These are phyloP conservation scores for Lactarius pseudohatsudake DNA, from an alignment of 768 basidiomycete genomes.

Conservation along the genomic window DNA sequence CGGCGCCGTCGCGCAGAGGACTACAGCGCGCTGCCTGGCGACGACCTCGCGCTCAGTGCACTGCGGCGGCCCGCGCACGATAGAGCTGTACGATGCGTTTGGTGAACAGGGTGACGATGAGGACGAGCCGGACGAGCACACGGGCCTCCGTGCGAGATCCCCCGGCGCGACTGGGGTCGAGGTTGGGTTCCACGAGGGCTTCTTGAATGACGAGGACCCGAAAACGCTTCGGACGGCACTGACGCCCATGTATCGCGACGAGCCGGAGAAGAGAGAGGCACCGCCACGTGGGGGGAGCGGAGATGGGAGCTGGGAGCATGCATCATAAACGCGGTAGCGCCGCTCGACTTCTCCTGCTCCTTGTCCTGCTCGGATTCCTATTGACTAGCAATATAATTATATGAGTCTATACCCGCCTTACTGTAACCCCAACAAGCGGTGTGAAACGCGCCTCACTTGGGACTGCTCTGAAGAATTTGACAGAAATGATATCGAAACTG, in stretches of 20 bases:
- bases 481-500: too few relatives aligned
- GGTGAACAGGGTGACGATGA: slow-evolving; percentile 85
- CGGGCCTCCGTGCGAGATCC: slow-evolving; percentile 49
- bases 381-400: too few relatives aligned
- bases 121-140: slow-evolving; percentile 72
- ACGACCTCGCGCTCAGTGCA: too few relatives aligned
- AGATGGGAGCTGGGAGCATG: slow-evolving; percentile 50
- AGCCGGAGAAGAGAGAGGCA: slow-evolving; percentile 43
- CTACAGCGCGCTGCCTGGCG: slow-evolving; percentile 43
- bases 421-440: too few relatives aligned
- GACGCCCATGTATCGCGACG: slow-evolving; percentile 50
- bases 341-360: too few relatives aligned
- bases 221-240: slow-evolving; percentile 32
- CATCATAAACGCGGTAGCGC: slow-evolving; percentile 85
- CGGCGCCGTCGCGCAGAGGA: slow-evolving; percentile 41
- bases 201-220: slow-evolving; percentile 76
- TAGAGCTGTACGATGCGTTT: slow-evolving; percentile 96
- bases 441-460: too few relatives aligned
- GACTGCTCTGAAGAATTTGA: too few relatives aligned
- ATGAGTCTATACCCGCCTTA: too few relatives aligned
- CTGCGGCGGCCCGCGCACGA: slow-evolving; percentile 51
- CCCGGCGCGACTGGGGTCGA: slow-evolving; percentile 33
- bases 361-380: too few relatives aligned
- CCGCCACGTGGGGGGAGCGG: slow-evolving; percentile 26
- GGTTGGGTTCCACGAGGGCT: slow-evolving; percentile 72